phyloP scores from a whole-genome alignment of 257 asterid genomes.

The Scutellaria minor region DNA sequence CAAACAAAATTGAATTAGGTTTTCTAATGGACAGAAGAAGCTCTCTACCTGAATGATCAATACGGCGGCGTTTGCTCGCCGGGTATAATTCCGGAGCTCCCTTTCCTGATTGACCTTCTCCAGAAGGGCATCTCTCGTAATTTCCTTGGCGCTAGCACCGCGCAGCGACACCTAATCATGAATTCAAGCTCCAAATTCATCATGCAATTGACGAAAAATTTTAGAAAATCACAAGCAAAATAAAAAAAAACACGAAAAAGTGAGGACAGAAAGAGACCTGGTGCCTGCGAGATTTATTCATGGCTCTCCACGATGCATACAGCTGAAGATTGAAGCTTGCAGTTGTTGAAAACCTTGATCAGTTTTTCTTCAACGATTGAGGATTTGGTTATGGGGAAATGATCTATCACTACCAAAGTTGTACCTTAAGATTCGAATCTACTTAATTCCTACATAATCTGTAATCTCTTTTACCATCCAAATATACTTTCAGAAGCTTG shows the following conservation, averaged over 20 bases:
- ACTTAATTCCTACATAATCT: no score
- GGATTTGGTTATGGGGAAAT: not conserved
- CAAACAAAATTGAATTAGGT: constrained; percentile 17
- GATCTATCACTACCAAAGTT: no score
- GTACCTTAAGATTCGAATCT: no score
- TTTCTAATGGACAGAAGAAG: not conserved
- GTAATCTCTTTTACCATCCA: no score
- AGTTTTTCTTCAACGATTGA: constrained; percentile 11
- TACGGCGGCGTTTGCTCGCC: constrained; percentile 78
- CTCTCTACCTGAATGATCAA: constrained; percentile 67
- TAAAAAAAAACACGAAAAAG: not conserved
- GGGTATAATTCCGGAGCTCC: constrained; percentile 69
- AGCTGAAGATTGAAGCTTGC: not conserved
- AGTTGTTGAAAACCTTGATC: constrained; percentile 10
- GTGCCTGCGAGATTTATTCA: constrained; percentile 53
- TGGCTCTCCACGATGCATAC: constrained; percentile 33
- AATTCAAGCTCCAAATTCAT: constrained; percentile 26
- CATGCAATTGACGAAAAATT: not conserved
- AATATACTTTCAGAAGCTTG: no score
- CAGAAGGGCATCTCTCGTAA: constrained; percentile 80
- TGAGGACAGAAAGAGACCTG: constrained; percentile 37
- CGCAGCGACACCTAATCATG: constrained; percentile 81
- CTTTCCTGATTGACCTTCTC: constrained; percentile 80
- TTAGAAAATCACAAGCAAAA: not conserved
- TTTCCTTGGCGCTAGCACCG: constrained; percentile 89